A percentile compares a stretch with the other conserved stretches of the same genome.
Evolutionary conservation across 768 basidiomycete genomes (phyloP).

Genomic region (Rhizopogon vesiculosus): DNA sequence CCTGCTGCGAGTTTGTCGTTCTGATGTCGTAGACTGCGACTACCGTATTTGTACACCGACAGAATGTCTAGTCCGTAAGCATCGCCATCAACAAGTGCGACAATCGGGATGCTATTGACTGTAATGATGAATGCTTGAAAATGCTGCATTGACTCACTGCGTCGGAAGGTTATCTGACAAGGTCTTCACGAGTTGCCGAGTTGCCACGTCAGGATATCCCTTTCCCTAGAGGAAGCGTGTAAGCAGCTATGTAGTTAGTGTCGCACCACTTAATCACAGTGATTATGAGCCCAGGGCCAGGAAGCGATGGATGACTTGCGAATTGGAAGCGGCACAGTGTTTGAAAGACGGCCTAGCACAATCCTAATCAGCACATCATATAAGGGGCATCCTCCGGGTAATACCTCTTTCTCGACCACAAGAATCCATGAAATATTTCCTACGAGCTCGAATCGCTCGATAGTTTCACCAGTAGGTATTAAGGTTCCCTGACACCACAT

Average conservation of each 20-base stretch:
- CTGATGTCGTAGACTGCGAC: conserved; percentile 66
- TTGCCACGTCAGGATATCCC: conserved; percentile 94
- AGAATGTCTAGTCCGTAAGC: conserved; percentile 92
- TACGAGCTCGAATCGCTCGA: conserved; percentile 55
- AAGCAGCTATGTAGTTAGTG: not conserved
- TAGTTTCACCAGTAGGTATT: conserved; percentile 74
- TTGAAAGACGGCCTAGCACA: conserved; percentile 89
- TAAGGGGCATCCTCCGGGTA: conserved; percentile 1
- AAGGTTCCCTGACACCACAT: conserved; percentile 51
- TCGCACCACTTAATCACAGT: conserved; percentile 47
- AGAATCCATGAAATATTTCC: conserved; percentile 69
- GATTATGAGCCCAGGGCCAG: conserved; percentile 69
- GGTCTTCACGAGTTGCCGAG: conserved; percentile 75
- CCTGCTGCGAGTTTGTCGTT: conserved; percentile 58
- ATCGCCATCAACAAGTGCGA: conserved; percentile 85
- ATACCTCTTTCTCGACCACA: conserved; percentile 91
- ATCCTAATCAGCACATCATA: not conserved
- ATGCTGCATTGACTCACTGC: conserved; percentile 36
- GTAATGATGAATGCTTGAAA: not conserved
- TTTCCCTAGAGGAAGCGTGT: conserved; percentile 62
- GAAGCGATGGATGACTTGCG: conserved; percentile 40
- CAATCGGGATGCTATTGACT: conserved; percentile 60
- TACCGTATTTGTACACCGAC: conserved; percentile 83
- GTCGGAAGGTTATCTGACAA: conserved; percentile 62
- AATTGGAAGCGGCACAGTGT: conserved; percentile 64